These are phyloP conservation scores for Colletotrichum graminicola DNA, from an alignment of 2,329 filamentous ascomycete genomes.

Conservation along the genomic window DNA sequence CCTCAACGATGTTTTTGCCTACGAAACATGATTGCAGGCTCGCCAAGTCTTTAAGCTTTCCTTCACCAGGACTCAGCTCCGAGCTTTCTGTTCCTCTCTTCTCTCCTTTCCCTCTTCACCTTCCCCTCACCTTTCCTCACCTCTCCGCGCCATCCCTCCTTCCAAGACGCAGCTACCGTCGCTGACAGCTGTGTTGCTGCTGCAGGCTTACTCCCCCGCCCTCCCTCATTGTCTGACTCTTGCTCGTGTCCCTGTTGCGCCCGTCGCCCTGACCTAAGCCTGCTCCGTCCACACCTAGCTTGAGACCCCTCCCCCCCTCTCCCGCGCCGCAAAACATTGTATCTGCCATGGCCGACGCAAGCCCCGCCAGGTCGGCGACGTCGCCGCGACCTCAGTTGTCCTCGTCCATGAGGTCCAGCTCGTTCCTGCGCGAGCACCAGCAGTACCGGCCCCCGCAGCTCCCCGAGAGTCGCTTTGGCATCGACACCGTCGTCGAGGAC, in stretches of 20 bases:
- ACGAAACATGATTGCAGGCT: slow-evolving; percentile 35
- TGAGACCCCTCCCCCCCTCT: background rate
- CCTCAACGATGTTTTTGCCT: slow-evolving; percentile 30
- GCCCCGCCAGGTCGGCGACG: slow-evolving; percentile 48
- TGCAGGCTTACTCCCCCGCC: background rate
- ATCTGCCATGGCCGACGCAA: slow-evolving; percentile 50
- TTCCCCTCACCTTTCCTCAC: background rate
- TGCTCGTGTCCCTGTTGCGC: background rate
- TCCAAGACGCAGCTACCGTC: slow-evolving; percentile 7
- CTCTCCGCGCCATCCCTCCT: slow-evolving; percentile 1
- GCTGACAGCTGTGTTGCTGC: slow-evolving; percentile 19
- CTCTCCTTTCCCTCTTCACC: too few relatives aligned
- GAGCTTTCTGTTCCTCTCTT: slow-evolving; percentile 11
- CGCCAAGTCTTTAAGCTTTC: slow-evolving; percentile 28
- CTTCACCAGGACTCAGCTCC: slow-evolving; percentile 27
- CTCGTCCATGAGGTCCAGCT: slow-evolving; percentile 68
- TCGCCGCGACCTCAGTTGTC: slow-evolving; percentile 62
- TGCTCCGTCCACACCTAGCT: slow-evolving; percentile 1
- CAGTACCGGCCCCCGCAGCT: slow-evolving; percentile 70
- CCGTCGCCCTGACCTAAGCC: background rate
- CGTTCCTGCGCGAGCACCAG: slow-evolving; percentile 73
- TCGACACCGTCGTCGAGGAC: slow-evolving; percentile 74
- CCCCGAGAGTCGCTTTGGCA: slow-evolving; percentile 69
- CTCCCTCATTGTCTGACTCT: slow-evolving; percentile 12
- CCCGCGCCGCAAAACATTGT: slow-evolving; percentile 13